Evolutionary conservation across 2,329 filamentous ascomycete species (phyloP).

Genomic region (Periconia sp.): DNA sequence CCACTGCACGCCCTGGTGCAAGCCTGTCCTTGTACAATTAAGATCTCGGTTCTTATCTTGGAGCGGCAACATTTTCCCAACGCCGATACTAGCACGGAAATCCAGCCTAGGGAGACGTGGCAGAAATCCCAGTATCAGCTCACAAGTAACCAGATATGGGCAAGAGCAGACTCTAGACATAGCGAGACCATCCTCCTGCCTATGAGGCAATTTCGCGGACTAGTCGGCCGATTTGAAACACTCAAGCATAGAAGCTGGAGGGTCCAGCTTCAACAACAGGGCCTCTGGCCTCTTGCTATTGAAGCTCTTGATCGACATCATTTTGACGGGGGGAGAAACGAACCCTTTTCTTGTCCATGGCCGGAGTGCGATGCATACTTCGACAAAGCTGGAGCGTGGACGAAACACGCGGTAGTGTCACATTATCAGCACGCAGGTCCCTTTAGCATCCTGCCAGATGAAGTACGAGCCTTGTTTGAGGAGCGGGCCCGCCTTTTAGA

Average conservation of each 20-base stretch:
- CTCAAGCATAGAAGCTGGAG: conserved; percentile 2
- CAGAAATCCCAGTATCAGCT: conserved; percentile 6
- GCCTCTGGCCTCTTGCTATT: conserved; percentile 11
- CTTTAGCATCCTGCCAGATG: background rate
- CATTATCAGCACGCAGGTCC: background rate
- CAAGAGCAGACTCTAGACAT: conserved; percentile 2
- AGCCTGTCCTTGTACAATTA: conserved; percentile 8
- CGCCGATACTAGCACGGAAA: background rate
- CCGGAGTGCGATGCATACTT: conserved; percentile 12
- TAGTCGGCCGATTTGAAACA: conserved; percentile 10
- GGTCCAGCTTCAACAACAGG: conserved; percentile 3
- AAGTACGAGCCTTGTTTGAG: background rate
- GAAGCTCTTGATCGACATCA: conserved; percentile 20
- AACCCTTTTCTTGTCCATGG: conserved; percentile 11
- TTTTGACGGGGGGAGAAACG: conserved; percentile 7
- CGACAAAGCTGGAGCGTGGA: conserved; percentile 16
- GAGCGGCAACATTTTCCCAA: background rate
- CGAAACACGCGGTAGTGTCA: conserved; percentile 14
- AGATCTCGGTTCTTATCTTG: conserved; percentile 5
- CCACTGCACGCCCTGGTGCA: conserved; percentile 6
- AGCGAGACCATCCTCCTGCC: conserved; percentile 9
- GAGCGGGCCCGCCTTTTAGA: background rate
- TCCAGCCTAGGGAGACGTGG: conserved; percentile 1
- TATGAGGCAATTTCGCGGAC: conserved; percentile 12
- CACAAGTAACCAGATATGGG: conserved; percentile 5